Percentiles rank a stretch among this genome's conserved stretches.
phyloP scores from a whole-genome alignment of 306 rosid genomes.

The Crataegus laevigata region DNA sequence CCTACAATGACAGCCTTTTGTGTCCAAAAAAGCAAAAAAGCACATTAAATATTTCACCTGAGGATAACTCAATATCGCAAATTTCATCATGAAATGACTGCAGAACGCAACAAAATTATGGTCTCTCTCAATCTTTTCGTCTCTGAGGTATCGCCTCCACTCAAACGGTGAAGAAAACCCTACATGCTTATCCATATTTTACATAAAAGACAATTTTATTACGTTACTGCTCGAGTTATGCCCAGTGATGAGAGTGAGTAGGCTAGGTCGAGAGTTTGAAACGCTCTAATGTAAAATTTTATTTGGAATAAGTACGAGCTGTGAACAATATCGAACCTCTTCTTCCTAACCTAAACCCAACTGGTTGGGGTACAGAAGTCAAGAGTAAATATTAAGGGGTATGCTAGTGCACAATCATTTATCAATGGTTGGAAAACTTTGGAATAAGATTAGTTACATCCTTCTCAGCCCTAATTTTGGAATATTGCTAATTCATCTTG shows the following conservation, averaged over 20 bases:
- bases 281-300: no score
- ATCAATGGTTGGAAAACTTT: not conserved
- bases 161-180: not conserved
- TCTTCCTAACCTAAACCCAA: not conserved
- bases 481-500: not conserved
- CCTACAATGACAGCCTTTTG: not conserved
- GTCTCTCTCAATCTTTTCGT: not conserved
- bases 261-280: no score
- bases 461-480: not conserved
- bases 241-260: not conserved
- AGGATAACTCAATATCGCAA: not conserved
- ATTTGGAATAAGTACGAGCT: no score
- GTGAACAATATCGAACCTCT: not conserved
- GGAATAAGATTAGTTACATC: not conserved
- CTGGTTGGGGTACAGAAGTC: not conserved
- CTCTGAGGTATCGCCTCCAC: not conserved
- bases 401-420: not conserved
- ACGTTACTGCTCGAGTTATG: no score
- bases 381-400: not conserved
- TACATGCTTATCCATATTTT: not conserved
- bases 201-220: not conserved
- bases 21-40: not conserved
- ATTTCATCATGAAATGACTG: not conserved
- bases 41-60: not conserved
- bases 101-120: not conserved